phyloP scores from a whole-genome alignment of 2,329 filamentous ascomycete species.

The Grosmannia clavigera region DNA sequence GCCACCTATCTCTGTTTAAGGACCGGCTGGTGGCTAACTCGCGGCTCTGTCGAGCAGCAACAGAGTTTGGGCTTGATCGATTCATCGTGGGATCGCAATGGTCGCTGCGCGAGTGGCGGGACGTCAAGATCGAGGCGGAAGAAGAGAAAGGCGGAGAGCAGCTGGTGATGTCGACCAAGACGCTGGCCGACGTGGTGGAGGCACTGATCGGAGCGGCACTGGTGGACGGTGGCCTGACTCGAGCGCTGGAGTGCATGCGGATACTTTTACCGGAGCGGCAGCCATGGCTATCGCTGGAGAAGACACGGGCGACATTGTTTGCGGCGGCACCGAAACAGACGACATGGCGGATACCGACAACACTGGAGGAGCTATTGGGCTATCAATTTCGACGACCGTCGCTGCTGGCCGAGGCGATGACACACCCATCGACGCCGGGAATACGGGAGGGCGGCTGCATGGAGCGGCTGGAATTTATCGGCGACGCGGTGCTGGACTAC shows the following conservation, averaged over 20 bases:
- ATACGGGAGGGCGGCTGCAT: conserved; percentile 36
- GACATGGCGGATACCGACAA: conserved; percentile 26
- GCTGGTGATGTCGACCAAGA: conserved; percentile 56
- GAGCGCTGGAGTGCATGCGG: conserved; percentile 51
- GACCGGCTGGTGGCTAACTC: conserved; percentile 62
- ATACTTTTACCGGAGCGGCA: conserved; percentile 53
- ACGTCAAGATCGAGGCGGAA: conserved; percentile 26
- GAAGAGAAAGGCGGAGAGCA: background rate
- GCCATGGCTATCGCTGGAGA: conserved; percentile 35
- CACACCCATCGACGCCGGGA: conserved; percentile 51
- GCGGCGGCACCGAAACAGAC: conserved; percentile 25
- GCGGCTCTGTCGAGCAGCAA: conserved; percentile 53
- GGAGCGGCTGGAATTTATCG: conserved; percentile 77
- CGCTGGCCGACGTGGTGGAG: conserved; percentile 78
- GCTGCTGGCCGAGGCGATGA: conserved; percentile 67
- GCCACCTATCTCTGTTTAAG: conserved; percentile 57
- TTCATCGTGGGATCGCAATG: conserved; percentile 62
- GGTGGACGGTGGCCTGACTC: conserved; percentile 52
- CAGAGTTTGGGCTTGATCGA: conserved; percentile 51
- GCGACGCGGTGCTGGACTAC: conserved; percentile 73
- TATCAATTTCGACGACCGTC: conserved; percentile 58
- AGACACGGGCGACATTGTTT: conserved; percentile 31
- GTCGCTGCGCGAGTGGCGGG: conserved; percentile 57
- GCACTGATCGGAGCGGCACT: conserved; percentile 69
- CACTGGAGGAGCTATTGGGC: conserved; percentile 54